phyloP scores from a whole-genome alignment of 2,329 filamentous ascomycete genomes.

The Thelonectria blattea region DNA sequence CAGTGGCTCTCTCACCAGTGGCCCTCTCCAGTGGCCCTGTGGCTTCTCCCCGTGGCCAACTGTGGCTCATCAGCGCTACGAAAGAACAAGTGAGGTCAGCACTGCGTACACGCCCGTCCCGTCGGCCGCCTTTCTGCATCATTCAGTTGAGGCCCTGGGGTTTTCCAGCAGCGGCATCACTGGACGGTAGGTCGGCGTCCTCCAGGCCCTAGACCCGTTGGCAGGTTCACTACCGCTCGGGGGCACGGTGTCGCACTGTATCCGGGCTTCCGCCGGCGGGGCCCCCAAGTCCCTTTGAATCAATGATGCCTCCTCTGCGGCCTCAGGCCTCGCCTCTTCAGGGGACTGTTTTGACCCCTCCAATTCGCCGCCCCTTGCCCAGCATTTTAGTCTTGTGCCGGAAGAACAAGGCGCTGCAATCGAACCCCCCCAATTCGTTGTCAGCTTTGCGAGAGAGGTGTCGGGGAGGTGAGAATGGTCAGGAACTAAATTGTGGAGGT shows the following conservation, averaged over 20 bases:
- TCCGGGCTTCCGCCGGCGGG: conserved; percentile 11
- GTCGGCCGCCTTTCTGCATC: background rate
- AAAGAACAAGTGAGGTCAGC: background rate
- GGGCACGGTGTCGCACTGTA: conserved; percentile 14
- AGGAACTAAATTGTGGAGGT: too few relatives aligned
- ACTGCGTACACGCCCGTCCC: conserved; percentile 18
- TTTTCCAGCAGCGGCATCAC: too few relatives aligned
- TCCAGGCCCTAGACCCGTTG: conserved; percentile 11
- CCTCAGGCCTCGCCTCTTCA: background rate
- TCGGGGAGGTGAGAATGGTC: too few relatives aligned
- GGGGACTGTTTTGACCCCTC: conserved; percentile 5
- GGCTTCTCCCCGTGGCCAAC: too few relatives aligned
- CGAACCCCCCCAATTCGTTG: background rate
- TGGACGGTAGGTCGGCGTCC: too few relatives aligned
- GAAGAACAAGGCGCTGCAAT: background rate
- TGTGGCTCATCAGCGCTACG: background rate
- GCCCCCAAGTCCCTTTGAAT: conserved; percentile 8
- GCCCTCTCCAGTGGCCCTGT: too few relatives aligned
- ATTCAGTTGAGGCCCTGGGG: background rate
- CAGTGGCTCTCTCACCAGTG: too few relatives aligned
- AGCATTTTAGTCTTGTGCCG: background rate
- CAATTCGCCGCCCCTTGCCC: conserved; percentile 1
- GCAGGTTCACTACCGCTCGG: conserved; percentile 10
- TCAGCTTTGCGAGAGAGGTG: too few relatives aligned
- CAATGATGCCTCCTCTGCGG: conserved; percentile 2